A percentile compares a stretch with the other conserved stretches of the same genome.
phyloP scores from a whole-genome alignment of 2,329 filamentous ascomycete species.

The Colletotrichum siamense region DNA sequence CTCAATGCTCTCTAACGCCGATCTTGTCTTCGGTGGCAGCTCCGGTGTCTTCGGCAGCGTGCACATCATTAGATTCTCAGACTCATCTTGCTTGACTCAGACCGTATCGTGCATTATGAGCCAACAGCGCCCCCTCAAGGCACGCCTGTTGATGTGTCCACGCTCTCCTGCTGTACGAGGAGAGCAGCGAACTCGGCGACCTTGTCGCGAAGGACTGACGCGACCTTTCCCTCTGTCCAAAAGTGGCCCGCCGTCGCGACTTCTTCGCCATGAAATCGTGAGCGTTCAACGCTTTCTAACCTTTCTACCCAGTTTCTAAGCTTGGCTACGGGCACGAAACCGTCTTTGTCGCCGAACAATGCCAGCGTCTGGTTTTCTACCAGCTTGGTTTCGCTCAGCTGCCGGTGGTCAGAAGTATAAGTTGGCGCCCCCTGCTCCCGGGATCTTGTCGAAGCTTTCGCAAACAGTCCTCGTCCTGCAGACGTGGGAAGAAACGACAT shows the following conservation, averaged over 20 bases:
- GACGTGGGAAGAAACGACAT: slow-evolving; percentile 55
- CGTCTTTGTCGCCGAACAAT: slow-evolving; percentile 77
- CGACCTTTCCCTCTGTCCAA: slow-evolving; percentile 61
- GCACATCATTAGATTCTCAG: not conserved
- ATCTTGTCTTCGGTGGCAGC: not conserved
- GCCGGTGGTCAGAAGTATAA: slow-evolving; percentile 4
- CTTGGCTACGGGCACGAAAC: slow-evolving; percentile 71
- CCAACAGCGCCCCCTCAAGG: not conserved
- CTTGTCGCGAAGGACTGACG: slow-evolving; percentile 37
- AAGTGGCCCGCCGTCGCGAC: slow-evolving; percentile 65
- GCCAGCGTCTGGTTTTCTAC: slow-evolving; percentile 66
- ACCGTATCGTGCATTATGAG: not conserved
- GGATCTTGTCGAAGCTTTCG: not conserved
- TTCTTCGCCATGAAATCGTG: slow-evolving; percentile 53
- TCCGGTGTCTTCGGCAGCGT: not conserved
- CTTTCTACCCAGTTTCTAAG: slow-evolving; percentile 69
- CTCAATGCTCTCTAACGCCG: not conserved
- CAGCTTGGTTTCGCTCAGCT: slow-evolving; percentile 58
- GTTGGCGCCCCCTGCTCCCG: slow-evolving; percentile 13
- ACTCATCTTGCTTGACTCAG: not conserved
- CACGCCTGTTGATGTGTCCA: not conserved
- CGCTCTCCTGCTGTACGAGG: slow-evolving; percentile 13
- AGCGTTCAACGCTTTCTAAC: slow-evolving; percentile 48
- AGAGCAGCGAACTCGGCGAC: slow-evolving; percentile 31
- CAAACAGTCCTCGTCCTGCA: slow-evolving; percentile 20